phyloP scores from a whole-genome alignment of 148 eudicot species.

The Fagopyrum tataricum region DNA sequence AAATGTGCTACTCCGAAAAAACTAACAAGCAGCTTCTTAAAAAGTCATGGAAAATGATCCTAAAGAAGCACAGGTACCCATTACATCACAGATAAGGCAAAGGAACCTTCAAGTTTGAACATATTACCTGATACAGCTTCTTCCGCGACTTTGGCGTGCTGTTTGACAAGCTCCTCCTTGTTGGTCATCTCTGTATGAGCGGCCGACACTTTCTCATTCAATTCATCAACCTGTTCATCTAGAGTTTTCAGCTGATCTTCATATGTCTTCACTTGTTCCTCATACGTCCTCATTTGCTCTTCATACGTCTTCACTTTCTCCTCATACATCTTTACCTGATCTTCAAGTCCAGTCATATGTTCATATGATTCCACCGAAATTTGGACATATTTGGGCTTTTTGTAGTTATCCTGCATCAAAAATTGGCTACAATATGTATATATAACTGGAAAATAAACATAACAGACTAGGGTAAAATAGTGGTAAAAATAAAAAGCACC shows the following conservation, averaged over 20 bases:
- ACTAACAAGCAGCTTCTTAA: background rate
- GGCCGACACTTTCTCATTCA: constrained; percentile 62
- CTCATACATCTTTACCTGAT: constrained; percentile 46
- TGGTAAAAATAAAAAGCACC: background rate
- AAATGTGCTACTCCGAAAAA: background rate
- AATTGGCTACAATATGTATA: background rate
- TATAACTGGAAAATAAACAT: background rate
- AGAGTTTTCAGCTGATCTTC: constrained; percentile 57
- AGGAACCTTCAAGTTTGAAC: constrained; percentile 6
- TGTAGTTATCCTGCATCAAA: constrained; percentile 38
- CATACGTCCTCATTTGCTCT: constrained; percentile 30
- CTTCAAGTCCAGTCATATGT: constrained; percentile 78
- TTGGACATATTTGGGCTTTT: constrained; percentile 82
- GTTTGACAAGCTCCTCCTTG: constrained; percentile 82
- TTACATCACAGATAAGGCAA: background rate
- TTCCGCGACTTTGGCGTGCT: constrained; percentile 94
- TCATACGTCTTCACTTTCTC: constrained; percentile 28
- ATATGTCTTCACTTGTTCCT: constrained; percentile 48
- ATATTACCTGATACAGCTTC: constrained; percentile 89
- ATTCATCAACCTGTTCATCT: constrained; percentile 54
- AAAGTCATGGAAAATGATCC: background rate
- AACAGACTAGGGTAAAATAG: background rate
- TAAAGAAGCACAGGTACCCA: background rate
- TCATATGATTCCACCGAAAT: constrained; percentile 77
- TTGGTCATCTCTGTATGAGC: constrained; percentile 70